Evolutionary conservation across 192 early-diverging fungal species (phyloP).

Genomic region (Paraglomus brasilianum): DNA sequence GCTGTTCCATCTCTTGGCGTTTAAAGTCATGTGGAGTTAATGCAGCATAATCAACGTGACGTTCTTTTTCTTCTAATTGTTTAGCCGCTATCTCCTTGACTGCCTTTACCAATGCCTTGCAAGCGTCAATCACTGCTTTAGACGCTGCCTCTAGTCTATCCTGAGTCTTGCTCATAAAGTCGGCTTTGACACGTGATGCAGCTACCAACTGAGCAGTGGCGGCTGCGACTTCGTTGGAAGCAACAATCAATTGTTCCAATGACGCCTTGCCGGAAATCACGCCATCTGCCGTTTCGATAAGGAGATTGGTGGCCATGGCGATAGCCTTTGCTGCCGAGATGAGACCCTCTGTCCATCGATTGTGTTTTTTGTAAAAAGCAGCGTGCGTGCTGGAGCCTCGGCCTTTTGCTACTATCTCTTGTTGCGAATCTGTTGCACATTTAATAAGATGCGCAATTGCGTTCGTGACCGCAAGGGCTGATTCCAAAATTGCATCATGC

Average conservation of each 20-base stretch:
- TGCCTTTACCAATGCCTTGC: conserved; percentile 85
- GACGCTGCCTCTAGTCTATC: conserved; percentile 92
- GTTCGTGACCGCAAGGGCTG: conserved; percentile 90
- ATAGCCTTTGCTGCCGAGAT: conserved; percentile 96
- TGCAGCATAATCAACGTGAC: conserved; percentile 60
- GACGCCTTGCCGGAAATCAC: conserved; percentile 86
- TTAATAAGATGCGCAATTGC: conserved; percentile 93
- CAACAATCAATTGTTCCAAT: conserved; percentile 96
- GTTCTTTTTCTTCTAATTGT: conserved; percentile 63
- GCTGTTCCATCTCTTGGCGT: conserved; percentile 96
- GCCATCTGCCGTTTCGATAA: conserved; percentile 96
- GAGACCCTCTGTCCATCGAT: conserved; percentile 99
- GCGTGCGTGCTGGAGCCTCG: conserved; percentile 74
- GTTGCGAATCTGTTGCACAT: conserved; percentile 91
- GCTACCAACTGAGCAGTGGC: conserved; percentile 97
- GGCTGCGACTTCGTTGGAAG: conserved; percentile 93
- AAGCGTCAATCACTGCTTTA: conserved; percentile 89
- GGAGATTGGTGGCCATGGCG: conserved; percentile 84
- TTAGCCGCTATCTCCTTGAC: conserved; percentile 83
- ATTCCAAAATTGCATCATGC: conserved; percentile 84
- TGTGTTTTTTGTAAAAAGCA: conserved; percentile 99
- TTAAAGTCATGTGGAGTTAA: conserved; percentile 93
- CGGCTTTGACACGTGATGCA: conserved; percentile 92
- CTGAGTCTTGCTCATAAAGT: conserved; percentile 90
- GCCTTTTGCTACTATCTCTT: conserved; percentile 95